A percentile compares a stretch with the other conserved stretches of the same genome.
Conservation (phyloP, 306 rosid species). For the Rosa chinensis region DNA sequence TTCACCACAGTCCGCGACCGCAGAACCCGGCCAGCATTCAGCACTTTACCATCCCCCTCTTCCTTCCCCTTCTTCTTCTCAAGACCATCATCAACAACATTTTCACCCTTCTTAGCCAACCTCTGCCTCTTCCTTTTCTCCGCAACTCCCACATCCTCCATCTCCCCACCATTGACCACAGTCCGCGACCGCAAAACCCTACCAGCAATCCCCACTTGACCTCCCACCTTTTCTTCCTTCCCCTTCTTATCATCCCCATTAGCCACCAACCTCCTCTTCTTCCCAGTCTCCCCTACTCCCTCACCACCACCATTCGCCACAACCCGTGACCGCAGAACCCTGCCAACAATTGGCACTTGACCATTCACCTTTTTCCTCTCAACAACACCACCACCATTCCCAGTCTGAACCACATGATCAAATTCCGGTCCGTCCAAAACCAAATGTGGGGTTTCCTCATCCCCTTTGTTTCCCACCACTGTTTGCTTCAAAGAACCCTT, state of each 20-base stretch:
- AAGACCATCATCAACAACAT: conserved; percentile 7
- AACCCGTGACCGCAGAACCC: conserved; percentile 1
- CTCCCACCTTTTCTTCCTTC: conserved; percentile 33
- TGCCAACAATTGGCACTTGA: background rate
- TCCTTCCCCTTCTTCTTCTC: conserved; percentile 34
- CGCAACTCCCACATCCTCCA: conserved; percentile 37
- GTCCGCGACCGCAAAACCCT: conserved; percentile 65
- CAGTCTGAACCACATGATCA: background rate
- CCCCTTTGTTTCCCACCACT: conserved; percentile 11
- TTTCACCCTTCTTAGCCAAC: conserved; percentile 29
- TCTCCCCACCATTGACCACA: conserved; percentile 23
- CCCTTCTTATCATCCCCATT: conserved; percentile 20
- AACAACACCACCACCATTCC: background rate
- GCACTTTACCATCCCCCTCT: conserved; percentile 23
- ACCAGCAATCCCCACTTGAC: conserved; percentile 30
- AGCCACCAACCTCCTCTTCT: conserved; percentile 33
- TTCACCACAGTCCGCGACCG: background rate
- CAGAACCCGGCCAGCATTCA: conserved; percentile 21
- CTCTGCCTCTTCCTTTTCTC: conserved; percentile 36
- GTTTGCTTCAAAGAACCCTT: conserved; percentile 23
- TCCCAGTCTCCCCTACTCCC: conserved; percentile 40
- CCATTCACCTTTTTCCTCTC: background rate
- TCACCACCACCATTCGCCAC: background rate
- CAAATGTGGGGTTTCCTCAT: too few species aligned
- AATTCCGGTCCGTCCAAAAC: background rate